Conservation (phyloP, 2,329 filamentous ascomycete species). For the Cladophialophora chaetospira region DNA sequence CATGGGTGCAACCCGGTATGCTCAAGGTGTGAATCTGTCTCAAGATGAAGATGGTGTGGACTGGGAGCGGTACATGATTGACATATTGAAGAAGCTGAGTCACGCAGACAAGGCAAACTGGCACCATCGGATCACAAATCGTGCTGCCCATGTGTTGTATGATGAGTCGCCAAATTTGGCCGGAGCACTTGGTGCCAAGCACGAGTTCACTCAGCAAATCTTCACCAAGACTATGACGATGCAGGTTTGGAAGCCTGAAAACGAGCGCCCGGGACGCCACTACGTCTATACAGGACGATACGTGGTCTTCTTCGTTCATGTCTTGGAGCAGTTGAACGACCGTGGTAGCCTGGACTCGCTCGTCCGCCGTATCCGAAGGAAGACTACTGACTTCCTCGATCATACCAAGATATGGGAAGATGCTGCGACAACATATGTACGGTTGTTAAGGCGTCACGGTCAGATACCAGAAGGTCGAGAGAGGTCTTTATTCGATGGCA, state of each 20-base stretch:
- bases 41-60: constrained; percentile 53
- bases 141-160: constrained; percentile 63
- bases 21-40: constrained; percentile 53
- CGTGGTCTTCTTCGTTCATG: constrained; percentile 74
- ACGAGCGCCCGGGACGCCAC: constrained; percentile 79
- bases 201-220: constrained; percentile 78
- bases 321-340: constrained; percentile 75
- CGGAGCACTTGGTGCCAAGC: constrained; percentile 65
- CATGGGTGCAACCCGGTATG: constrained; percentile 57
- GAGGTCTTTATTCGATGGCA: constrained; percentile 64
- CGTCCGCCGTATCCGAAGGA: constrained; percentile 76
- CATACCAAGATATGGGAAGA: constrained; percentile 65
- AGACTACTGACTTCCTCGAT: constrained; percentile 72
- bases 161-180: constrained; percentile 55
- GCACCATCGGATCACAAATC: constrained; percentile 88
- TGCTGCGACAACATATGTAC: constrained; percentile 60
- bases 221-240: constrained; percentile 95
- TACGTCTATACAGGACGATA: constrained; percentile 91
- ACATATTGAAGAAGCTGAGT: constrained; percentile 59
- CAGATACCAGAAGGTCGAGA: constrained; percentile 63
- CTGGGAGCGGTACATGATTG: constrained; percentile 65
- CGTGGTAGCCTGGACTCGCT: constrained; percentile 75
- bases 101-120: constrained; percentile 87
- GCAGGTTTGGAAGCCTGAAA: constrained; percentile 92
- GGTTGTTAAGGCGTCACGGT: constrained; percentile 59